Base-by-base conservation (phyloP, 257 asterid species). In the Leptodermis oblonga region DNA sequence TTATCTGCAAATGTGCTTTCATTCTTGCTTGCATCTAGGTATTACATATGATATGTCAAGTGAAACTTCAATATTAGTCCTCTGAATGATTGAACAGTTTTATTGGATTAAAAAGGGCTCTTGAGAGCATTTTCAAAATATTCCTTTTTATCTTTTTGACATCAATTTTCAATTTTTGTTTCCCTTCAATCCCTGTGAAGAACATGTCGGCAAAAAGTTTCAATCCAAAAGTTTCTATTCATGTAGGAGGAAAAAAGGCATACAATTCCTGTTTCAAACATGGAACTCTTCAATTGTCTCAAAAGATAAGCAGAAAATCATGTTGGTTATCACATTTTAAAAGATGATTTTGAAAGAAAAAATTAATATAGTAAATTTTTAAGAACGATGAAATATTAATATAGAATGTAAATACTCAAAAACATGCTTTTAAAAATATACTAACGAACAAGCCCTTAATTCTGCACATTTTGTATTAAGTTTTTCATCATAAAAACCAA, bases 31-130 rank as follows among this genome's bases (percentile, higher is more conserved):
- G 30, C 36, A 52, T 69, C 69, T 49, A 43, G 76, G 55, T 68
- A 56, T 73, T 70, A 52, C 36, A 36, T 68, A 66, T 73, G 73
- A 73, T 64, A 73, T 73, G 83, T 73, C 72, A 66, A 65, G 36
- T 54, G 61, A 65, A 39, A 46, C 34, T 56, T 30, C 18, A 54
- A 59, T 41, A 4, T 59, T 41, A 18, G 42, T 42, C 41, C 22
- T 22, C 9, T 55, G 58, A 28, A 22, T 41, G 68, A 23, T 41
- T 39, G 37, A 67, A 51, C 62, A 31, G 71, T 51, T 20, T 51
- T 46, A 12, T 67, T 25, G 23, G 62, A 25, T 33, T 9, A 62
- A 36, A 70, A 46, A 46, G 11, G n/a, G n/a, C n/a, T n/a, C n/a
- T n/a, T n/a, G 36, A 31, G 8, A 5, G 59, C 55, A 72, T 51